Base-by-base conservation (phyloP, 1,139 yeast genomes). In the Taphrina sp. region DNA sequence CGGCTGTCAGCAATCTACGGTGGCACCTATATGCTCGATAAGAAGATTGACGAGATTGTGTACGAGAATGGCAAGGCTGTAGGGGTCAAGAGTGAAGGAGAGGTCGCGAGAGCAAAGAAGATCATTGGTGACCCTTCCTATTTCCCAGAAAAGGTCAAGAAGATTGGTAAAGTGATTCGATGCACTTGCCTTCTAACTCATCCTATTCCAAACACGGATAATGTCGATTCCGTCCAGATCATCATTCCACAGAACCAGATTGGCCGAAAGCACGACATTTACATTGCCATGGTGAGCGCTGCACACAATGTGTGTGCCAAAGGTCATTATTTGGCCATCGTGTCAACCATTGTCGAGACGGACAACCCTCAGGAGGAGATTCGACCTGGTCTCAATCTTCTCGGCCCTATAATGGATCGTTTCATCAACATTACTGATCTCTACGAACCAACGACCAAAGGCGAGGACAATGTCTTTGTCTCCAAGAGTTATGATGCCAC, bases 121-220 rank as follows among this genome's bases (percentile, higher is more conserved):
- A 95, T 92, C 39, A 89, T 92, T 74, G 96, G 96, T 33, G 99
- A 92, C 70, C 99, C 99, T 59, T 92, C 98, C 14, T 92, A 92
- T 69, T 92, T 92, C 81, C 96, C 97, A 1, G 87, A 84, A 43
- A 83, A 81, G 71, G 96, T 92, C 59, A 77, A 80, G 68, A 81
- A 86, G 69, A 83, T 92, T 3, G 96, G 96, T 33, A 81, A 84
- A 64, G 95, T 94, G 54, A 89, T 92, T 63, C 81, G 99, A 69
- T 96, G 97, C 58, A 90, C 94, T 77, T 89, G 97, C 70, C 78
- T 92, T 59, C 75, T 94, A 69, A 85, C 90, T 66, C 96, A 89
- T 68, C 95, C 96, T 19, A 77, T 92, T 55, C 86, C 96, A 52
- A 80, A 81, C 67, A 89, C 95, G 20, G 76, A 77, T 62, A 86